Evolutionary conservation across 805 yeast species (phyloP).

Genomic region (Barnettozyma populi): DNA sequence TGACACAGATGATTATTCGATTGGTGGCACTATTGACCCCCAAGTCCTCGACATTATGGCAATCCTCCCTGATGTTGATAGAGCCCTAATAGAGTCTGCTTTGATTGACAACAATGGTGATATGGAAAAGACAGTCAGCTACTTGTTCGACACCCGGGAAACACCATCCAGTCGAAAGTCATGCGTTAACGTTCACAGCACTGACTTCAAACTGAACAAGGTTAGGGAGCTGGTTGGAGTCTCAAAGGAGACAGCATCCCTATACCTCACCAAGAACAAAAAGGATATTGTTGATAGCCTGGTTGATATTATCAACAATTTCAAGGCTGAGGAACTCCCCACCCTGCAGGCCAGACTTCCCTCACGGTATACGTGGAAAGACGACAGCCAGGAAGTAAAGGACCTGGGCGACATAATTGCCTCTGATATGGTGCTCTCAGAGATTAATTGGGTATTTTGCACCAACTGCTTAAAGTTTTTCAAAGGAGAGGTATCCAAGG

Average conservation of each 20-base stretch:
- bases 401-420: conserved; percentile 32
- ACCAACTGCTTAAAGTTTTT: conserved; percentile 35
- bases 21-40: background rate
- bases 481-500: conserved; percentile 37
- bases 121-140: conserved; percentile 1
- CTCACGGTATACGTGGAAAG: conserved; percentile 3
- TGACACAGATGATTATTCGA: background rate
- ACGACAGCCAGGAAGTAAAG: conserved; percentile 24
- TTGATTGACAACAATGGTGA: background rate
- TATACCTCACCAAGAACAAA: background rate
- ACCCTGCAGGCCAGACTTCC: background rate
- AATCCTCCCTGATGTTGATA: background rate
- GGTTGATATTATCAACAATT: conserved; percentile 1
- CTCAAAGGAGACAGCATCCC: background rate
- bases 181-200: background rate
- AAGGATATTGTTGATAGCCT: background rate
- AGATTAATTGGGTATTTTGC: conserved; percentile 36
- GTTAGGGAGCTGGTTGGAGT: background rate
- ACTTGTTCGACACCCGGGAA: background rate
- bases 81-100: background rate
- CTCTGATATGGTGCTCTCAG: conserved; percentile 30
- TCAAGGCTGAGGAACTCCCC: background rate
- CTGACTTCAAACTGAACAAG: background rate
- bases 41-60: background rate
- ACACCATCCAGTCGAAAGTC: background rate